Evolutionary conservation across 352 stramenopile species (phyloP).

Genomic region (Thalassiosira mediterranea): DNA sequence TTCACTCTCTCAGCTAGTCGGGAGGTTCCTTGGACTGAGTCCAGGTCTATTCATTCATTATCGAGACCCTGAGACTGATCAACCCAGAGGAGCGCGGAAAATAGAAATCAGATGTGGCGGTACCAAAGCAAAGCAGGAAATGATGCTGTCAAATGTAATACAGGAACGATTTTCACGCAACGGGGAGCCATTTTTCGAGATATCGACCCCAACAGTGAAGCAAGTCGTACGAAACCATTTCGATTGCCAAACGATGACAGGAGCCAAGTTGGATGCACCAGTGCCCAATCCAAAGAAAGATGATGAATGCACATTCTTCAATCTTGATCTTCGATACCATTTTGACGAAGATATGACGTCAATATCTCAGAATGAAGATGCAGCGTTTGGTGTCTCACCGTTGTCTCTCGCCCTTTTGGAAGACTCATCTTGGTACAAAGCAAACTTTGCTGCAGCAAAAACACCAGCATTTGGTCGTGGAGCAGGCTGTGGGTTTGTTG

Average conservation of each 20-base stretch:
- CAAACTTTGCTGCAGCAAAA: slow-evolving; percentile 43
- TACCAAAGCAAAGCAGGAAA: slow-evolving; percentile 7
- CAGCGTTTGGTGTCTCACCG: slow-evolving; percentile 51
- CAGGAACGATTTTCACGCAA: slow-evolving; percentile 15
- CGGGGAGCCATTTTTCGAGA: slow-evolving; percentile 36
- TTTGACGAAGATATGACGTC: slow-evolving; percentile 53
- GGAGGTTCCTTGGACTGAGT: slow-evolving; percentile 49
- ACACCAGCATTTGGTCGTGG: slow-evolving; percentile 45
- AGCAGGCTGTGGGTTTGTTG: slow-evolving; percentile 60
- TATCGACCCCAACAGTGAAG: slow-evolving; percentile 40
- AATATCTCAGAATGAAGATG: slow-evolving; percentile 32
- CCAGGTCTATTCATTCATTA: slow-evolving; percentile 51
- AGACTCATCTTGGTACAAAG: slow-evolving; percentile 66
- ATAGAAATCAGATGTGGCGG: slow-evolving; percentile 29
- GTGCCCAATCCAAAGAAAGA: slow-evolving; percentile 22
- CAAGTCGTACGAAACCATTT: slow-evolving; percentile 52
- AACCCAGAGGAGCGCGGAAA: slow-evolving; percentile 27
- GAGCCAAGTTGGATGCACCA: slow-evolving; percentile 32
- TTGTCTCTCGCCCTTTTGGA: slow-evolving; percentile 62
- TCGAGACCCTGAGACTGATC: slow-evolving; percentile 33
- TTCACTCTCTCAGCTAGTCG: slow-evolving; percentile 19
- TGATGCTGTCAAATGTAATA: slow-evolving; percentile 42
- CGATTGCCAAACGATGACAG: slow-evolving; percentile 44
- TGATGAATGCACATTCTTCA: slow-evolving; percentile 36
- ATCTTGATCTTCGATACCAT: slow-evolving; percentile 44